Percentiles rank a stretch among this genome's conserved stretches.
Evolutionary conservation across 2,329 filamentous ascomycete species (phyloP).

Genomic region (Stagonosporopsis rhizophila): DNA sequence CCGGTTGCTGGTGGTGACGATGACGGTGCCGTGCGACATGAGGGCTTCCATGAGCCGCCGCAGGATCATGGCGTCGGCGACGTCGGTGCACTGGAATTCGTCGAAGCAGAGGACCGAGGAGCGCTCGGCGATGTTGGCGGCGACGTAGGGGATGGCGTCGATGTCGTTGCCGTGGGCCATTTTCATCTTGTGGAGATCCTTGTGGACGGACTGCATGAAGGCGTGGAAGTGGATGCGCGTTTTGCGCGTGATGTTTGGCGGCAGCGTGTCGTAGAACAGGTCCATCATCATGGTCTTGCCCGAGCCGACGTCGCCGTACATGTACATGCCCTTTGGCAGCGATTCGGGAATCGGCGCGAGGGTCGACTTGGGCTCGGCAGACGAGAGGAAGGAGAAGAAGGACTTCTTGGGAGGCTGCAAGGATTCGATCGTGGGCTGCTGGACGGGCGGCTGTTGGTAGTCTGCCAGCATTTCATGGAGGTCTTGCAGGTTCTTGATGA

Average conservation of each 20-base stretch:
- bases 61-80: conserved; percentile 98
- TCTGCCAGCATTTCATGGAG: conserved; percentile 80
- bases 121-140: conserved; percentile 88
- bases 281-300: conserved; percentile 99
- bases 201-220: conserved; percentile 99
- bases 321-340: conserved; percentile 87
- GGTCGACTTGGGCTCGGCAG: conserved; percentile 48
- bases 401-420: conserved; percentile 62
- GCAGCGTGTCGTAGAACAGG: conserved; percentile 92
- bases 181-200: conserved; percentile 87
- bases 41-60: conserved; percentile 85
- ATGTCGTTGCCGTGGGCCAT: conserved; percentile 87
- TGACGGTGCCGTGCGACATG: conserved; percentile 95
- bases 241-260: conserved; percentile 78
- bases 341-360: conserved; percentile 68
- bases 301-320: conserved; percentile 95
- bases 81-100: conserved; percentile 98
- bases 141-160: conserved; percentile 89
- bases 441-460: conserved; percentile 76
- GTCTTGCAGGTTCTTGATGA: conserved; percentile 88
- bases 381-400: conserved; percentile 69
- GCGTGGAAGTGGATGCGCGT: conserved; percentile 98
- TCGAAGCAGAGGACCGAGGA: conserved; percentile 94
- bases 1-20: conserved; percentile 96
- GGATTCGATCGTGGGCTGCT: conserved; percentile 78